Conservation (phyloP, 768 basidiomycete genomes). For the Austroboletus eburneus region DNA sequence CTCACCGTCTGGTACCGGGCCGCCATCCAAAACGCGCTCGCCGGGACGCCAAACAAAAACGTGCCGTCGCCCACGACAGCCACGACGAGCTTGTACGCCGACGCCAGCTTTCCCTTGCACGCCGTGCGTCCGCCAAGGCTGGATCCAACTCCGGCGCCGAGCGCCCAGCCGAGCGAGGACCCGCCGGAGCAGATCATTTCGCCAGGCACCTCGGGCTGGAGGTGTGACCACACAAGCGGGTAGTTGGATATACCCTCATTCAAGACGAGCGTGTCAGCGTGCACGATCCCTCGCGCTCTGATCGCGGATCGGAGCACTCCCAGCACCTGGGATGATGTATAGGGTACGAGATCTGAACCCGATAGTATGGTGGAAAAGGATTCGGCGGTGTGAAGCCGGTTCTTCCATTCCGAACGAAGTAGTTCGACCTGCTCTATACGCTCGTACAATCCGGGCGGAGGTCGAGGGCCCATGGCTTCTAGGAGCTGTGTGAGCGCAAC, state of each 20-base stretch:
- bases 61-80: slow-evolving; percentile 67
- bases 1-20: slow-evolving; percentile 60
- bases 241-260: slow-evolving; percentile 66
- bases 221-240: slow-evolving; percentile 51
- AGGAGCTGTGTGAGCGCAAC: slow-evolving; percentile 48
- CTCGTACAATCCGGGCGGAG: slow-evolving; percentile 29
- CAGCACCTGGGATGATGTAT: slow-evolving; percentile 17
- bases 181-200: slow-evolving; percentile 55
- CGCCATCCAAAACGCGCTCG: slow-evolving; percentile 71
- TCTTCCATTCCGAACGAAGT: no score
- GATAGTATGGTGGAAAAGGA: no score
- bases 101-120: slow-evolving; percentile 15
- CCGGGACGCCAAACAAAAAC: slow-evolving; percentile 63
- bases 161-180: slow-evolving; percentile 63
- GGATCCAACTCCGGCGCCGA: slow-evolving; percentile 63
- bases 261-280: slow-evolving; percentile 42
- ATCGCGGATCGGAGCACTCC: slow-evolving; percentile 43
- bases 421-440: no score
- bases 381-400: no score
- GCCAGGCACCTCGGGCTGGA: slow-evolving; percentile 49
- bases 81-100: slow-evolving; percentile 49
- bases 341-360: no score
- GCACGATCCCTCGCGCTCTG: slow-evolving; percentile 30
- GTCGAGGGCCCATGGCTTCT: slow-evolving; percentile 14
- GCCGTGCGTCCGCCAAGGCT: slow-evolving; percentile 39